phyloP scores from a whole-genome alignment of 768 basidiomycete genomes.

The Amanita jacksonii region DNA sequence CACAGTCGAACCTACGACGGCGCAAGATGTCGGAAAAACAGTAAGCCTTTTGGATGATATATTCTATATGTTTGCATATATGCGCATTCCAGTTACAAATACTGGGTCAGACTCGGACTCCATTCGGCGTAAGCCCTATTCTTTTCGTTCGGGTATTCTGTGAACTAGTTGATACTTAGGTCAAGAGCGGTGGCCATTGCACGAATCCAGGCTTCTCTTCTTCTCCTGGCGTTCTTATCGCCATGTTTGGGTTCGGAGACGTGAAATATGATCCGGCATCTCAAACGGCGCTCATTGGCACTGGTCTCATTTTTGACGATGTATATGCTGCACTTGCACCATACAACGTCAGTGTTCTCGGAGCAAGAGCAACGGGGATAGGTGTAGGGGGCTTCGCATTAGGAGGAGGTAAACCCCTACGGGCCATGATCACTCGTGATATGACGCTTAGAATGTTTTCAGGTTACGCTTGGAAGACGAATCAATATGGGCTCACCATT shows the following conservation, averaged over 20 bases:
- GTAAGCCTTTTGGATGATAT: conserved; percentile 24
- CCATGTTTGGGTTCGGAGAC: conserved; percentile 29
- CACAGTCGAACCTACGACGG: conserved; percentile 48
- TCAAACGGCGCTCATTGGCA: conserved; percentile 21
- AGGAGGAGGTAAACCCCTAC: conserved; percentile 33
- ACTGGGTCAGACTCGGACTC: conserved; percentile 31
- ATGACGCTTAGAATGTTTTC: conserved; percentile 21
- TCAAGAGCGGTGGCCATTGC: conserved; percentile 42
- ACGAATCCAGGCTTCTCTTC: conserved; percentile 39
- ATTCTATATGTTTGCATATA: neutral
- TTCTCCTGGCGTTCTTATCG: conserved; percentile 40
- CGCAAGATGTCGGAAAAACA: conserved; percentile 38
- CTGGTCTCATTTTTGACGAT: conserved; percentile 42
- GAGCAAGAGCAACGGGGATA: conserved; percentile 37
- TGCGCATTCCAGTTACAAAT: conserved; percentile 31
- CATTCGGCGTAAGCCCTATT: conserved; percentile 38
- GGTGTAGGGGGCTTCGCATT: conserved; percentile 39
- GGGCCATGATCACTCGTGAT: conserved; percentile 24
- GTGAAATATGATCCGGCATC: conserved; percentile 22
- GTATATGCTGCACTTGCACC: conserved; percentile 34
- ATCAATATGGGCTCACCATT: conserved; percentile 48
- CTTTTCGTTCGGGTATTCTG: neutral
- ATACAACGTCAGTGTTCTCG: conserved; percentile 34
- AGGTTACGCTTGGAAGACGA: conserved; percentile 59
- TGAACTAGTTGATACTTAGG: conserved; percentile 17